Evolutionary conservation across 805 yeast species (phyloP).

Genomic region (Wickerhamomyces bisporus): DNA sequence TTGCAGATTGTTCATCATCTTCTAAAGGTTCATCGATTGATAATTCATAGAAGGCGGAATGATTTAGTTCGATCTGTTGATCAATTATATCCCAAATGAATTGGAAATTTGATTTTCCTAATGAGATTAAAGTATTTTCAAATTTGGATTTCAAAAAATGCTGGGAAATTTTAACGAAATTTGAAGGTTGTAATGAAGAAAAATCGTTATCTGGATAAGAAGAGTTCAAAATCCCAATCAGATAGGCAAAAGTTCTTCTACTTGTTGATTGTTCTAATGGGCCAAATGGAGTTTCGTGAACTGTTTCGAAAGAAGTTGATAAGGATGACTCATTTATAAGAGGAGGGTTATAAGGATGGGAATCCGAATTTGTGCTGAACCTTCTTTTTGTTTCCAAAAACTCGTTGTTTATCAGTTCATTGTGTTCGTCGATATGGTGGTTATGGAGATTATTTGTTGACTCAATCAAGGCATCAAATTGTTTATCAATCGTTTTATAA

Average conservation of each 20-base stretch:
- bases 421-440: slow-evolving; percentile 1
- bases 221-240: slow-evolving; percentile 85
- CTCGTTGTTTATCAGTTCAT: slow-evolving; percentile 17
- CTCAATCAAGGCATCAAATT: slow-evolving; percentile 49
- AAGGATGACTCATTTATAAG: slow-evolving; percentile 3
- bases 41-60: slow-evolving; percentile 59
- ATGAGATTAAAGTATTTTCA: slow-evolving; percentile 68
- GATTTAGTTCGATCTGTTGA: slow-evolving; percentile 61
- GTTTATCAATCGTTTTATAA: slow-evolving; percentile 81
- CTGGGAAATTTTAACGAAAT: slow-evolving; percentile 49
- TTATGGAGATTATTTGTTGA: slow-evolving; percentile 3
- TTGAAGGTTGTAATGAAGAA: slow-evolving; percentile 74
- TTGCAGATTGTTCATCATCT: slow-evolving; percentile 30
- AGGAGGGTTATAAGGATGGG: slow-evolving; percentile 1
- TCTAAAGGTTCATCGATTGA: slow-evolving; percentile 42
- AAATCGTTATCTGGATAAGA: slow-evolving; percentile 97
- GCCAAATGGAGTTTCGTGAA: slow-evolving; percentile 68
- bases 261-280: slow-evolving; percentile 83
- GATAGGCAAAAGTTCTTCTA: slow-evolving; percentile 82
- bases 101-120: slow-evolving; percentile 47
- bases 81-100: slow-evolving; percentile 90
- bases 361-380: slow-evolving; percentile 19
- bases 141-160: slow-evolving; percentile 57
- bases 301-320: slow-evolving; percentile 23
- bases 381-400: slow-evolving; percentile 39